Conservation (phyloP, 2,329 filamentous ascomycete species). For the Colletotrichum chlorophyti region DNA sequence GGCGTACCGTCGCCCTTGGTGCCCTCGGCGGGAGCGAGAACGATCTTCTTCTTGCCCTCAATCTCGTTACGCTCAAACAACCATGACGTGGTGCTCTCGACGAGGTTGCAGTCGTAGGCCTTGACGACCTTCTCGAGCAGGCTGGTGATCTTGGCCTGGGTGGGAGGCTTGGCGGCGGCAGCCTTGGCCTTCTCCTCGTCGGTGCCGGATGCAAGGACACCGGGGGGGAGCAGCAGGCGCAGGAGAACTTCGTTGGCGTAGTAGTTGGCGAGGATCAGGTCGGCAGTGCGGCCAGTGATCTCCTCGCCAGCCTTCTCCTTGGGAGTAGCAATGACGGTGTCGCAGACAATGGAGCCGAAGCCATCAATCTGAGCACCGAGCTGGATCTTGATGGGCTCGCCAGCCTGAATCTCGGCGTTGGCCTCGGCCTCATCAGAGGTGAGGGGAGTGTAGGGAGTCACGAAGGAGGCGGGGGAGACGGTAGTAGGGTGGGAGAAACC, state of each 20-base stretch:
- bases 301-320: slow-evolving; percentile 67
- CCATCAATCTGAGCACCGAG: slow-evolving; percentile 99
- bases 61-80: slow-evolving; percentile 97
- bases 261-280: slow-evolving; percentile 88
- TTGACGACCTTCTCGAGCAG: slow-evolving; percentile 92
- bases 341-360: slow-evolving; percentile 94
- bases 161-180: slow-evolving; percentile 79
- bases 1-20: slow-evolving; percentile 90
- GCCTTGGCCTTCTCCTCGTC: slow-evolving; percentile 98
- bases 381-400: slow-evolving; percentile 95
- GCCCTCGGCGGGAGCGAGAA: slow-evolving; percentile 84
- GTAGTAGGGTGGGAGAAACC: slow-evolving; percentile 94
- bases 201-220: slow-evolving; percentile 79
- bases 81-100: slow-evolving; percentile 99
- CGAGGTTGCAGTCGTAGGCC: slow-evolving; percentile 87
- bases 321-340: slow-evolving; percentile 79
- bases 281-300: slow-evolving; percentile 79
- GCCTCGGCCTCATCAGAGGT: slow-evolving; percentile 87
- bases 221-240: slow-evolving; percentile 89
- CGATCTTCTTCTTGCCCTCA: slow-evolving; percentile 97
- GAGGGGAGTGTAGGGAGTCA: slow-evolving; percentile 96
- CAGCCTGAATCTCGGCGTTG: slow-evolving; percentile 77
- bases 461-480: slow-evolving; percentile 89
- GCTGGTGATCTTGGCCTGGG: slow-evolving; percentile 84
- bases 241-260: slow-evolving; percentile 96